A percentile compares a stretch with the other conserved stretches of the same genome.
Evolutionary conservation across 495 filamentous ascomycete genomes (phyloP).

Genomic region (Penicillium flavigenum): DNA sequence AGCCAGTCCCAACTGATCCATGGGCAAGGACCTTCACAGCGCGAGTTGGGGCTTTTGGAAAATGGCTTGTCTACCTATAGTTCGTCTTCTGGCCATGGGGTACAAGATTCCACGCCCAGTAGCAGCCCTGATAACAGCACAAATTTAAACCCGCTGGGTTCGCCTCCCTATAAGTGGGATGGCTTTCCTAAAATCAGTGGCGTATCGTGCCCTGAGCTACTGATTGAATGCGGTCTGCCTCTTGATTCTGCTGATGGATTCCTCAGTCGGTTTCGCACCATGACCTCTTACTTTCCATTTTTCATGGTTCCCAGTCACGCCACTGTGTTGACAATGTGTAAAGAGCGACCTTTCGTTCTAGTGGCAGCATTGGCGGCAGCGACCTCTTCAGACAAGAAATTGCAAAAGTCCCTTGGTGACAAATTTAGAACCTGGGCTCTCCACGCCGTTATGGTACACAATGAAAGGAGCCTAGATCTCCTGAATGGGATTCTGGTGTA

Average conservation of each 20-base stretch:
- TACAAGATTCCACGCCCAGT: not conserved
- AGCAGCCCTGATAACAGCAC: not conserved
- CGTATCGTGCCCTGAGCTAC: not conserved
- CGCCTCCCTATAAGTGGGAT: not conserved
- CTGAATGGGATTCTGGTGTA: not conserved
- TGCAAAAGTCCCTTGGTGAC: not conserved
- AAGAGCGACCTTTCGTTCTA: not conserved
- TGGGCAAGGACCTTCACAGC: not conserved
- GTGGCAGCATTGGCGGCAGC: not conserved
- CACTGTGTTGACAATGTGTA: not conserved
- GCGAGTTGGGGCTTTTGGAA: not conserved
- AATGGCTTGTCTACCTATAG: not conserved
- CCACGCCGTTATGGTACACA: not conserved
- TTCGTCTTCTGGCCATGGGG: not conserved
- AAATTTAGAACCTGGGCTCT: not conserved
- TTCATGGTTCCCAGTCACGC: not conserved
- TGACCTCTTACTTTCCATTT: constrained; percentile 1
- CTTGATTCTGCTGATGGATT: not conserved
- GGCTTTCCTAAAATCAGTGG: not conserved
- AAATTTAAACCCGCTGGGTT: not conserved
- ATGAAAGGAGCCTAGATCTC: constrained; percentile 2
- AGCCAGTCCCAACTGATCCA: not conserved
- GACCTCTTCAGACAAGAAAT: not conserved
- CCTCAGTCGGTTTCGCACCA: not conserved
- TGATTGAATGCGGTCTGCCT: not conserved